Evolutionary conservation across 345 rosid species (phyloP).

Genomic region (Gossypium mustelinum): DNA sequence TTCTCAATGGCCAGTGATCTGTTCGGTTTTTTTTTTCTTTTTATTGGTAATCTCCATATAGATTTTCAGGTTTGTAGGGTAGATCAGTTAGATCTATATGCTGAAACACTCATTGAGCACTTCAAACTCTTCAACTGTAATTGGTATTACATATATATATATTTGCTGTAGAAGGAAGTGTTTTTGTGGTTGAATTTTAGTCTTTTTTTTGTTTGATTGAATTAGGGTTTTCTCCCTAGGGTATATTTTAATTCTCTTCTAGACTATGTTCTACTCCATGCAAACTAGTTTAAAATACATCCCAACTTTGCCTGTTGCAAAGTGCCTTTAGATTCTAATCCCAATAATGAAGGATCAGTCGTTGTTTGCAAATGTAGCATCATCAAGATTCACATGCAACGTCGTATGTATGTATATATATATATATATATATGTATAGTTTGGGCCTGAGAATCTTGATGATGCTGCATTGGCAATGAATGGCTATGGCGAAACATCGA

Average conservation of each 20-base stretch:
- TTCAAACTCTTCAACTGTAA: not conserved
- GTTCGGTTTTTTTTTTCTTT: not conserved
- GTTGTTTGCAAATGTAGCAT: conserved; percentile 16
- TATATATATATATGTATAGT: not conserved
- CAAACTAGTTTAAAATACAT: not conserved
- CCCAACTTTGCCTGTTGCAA: not conserved
- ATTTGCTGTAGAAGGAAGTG: not conserved
- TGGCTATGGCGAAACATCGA: not conserved
- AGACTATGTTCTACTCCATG: not conserved
- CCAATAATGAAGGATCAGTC: conserved; percentile 2
- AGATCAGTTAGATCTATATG: not conserved
- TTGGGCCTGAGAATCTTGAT: conserved; percentile 16
- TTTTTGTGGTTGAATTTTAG: not conserved
- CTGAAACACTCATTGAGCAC: not conserved
- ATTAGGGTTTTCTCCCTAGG: conserved; percentile 8
- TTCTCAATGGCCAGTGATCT: not conserved
- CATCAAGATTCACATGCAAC: conserved; percentile 18
- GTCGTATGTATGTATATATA: not conserved
- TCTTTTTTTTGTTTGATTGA: not conserved
- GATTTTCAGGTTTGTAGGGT: not conserved
- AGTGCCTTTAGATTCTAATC: not conserved
- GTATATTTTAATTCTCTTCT: not conserved
- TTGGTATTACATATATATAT: not conserved
- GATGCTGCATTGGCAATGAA: conserved; percentile 18
- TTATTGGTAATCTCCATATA: not conserved